These are phyloP conservation scores for Boletus reticulatus DNA, from an alignment of 768 basidiomycete species.

Conservation along the genomic window DNA sequence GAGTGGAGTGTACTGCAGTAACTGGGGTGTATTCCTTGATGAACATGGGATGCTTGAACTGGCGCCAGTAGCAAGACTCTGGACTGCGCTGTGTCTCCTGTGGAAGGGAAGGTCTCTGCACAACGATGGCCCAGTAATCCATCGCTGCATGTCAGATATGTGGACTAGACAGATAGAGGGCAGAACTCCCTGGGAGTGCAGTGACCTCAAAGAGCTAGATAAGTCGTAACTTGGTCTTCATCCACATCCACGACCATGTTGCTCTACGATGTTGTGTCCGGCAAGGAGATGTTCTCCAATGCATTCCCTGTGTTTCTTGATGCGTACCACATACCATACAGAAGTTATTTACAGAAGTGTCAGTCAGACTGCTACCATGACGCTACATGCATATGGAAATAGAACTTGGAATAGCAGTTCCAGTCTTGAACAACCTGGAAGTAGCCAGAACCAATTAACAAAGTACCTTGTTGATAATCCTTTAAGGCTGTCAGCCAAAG, in stretches of 20 bases:
- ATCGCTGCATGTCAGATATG: slow-evolving; percentile 42
- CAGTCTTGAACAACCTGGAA: too few relatives aligned
- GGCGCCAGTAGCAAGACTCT: slow-evolving; percentile 84
- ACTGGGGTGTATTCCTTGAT: slow-evolving; percentile 97
- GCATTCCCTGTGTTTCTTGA: slow-evolving; percentile 71
- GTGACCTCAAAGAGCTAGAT: slow-evolving; percentile 7
- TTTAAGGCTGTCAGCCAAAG: too few relatives aligned
- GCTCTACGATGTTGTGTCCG: slow-evolving; percentile 75
- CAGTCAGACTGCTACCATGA: too few relatives aligned
- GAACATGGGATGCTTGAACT: slow-evolving; percentile 88
- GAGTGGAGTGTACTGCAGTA: slow-evolving; percentile 90
- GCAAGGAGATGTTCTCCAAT: slow-evolving; percentile 93
- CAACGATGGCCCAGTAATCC: slow-evolving; percentile 80
- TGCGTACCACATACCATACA: too few relatives aligned
- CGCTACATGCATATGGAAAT: too few relatives aligned
- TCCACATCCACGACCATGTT: slow-evolving; percentile 48
- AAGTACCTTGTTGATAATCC: too few relatives aligned
- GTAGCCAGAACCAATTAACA: too few relatives aligned
- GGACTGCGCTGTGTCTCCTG: slow-evolving; percentile 58
- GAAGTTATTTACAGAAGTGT: too few relatives aligned
- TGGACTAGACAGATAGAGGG: too few relatives aligned
- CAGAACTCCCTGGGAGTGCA: slow-evolving; percentile 9
- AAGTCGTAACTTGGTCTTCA: too few relatives aligned
- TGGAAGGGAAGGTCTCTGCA: slow-evolving; percentile 56
- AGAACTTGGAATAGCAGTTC: too few relatives aligned